Percentiles rank a stretch among this genome's conserved stretches.
Conservation (phyloP, 1,284 basidiomycete species). For the Ceratobasidium sp. region DNA sequence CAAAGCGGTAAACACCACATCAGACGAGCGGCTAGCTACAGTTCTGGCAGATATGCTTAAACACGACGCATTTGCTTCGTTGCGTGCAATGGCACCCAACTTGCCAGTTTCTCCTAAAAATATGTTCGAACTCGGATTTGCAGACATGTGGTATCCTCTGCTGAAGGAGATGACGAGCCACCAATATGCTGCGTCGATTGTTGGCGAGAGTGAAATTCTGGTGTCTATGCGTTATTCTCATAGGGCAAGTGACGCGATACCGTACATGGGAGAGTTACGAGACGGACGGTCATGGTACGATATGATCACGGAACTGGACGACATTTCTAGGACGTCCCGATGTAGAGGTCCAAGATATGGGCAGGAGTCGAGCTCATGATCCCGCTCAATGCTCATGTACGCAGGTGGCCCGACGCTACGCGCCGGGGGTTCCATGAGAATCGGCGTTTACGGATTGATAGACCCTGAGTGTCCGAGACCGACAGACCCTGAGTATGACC, state of each 20-base stretch:
- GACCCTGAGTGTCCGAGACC: no score
- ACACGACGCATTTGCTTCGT: not conserved
- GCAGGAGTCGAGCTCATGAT: no score
- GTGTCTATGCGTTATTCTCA: no score
- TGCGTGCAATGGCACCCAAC: not conserved
- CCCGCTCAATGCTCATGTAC: no score
- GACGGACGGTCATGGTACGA: not conserved
- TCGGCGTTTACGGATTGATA: no score
- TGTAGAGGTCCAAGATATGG: no score
- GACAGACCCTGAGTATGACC: no score
- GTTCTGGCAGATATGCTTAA: not conserved
- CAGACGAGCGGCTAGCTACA: not conserved
- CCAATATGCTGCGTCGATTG: no score
- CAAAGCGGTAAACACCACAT: not conserved
- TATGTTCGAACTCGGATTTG: not conserved
- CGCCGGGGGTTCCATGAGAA: no score
- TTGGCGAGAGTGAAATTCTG: not conserved
- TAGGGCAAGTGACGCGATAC: not conserved
- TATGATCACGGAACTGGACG: not conserved
- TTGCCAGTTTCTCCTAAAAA: not conserved
- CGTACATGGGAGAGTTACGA: not conserved
- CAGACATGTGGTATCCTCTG: slow-evolving; percentile 11
- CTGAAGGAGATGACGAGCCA: not conserved
- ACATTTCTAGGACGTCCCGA: no score
- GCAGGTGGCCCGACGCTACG: no score